Evolutionary conservation across 345 rosid species (phyloP).

Genomic region (Toxicodendron radicans): DNA sequence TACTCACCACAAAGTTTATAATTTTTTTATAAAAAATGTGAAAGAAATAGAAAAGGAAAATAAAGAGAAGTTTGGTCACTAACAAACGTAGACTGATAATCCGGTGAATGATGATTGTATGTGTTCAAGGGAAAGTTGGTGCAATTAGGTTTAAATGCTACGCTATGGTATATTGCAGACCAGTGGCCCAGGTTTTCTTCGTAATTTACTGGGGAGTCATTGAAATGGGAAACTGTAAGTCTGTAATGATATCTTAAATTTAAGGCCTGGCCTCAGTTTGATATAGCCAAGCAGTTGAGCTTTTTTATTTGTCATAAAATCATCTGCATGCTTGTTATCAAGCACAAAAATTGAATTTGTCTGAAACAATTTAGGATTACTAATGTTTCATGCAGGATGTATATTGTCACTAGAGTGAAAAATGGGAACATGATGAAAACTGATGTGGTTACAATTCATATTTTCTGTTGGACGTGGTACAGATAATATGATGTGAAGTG

Average conservation of each 20-base stretch:
- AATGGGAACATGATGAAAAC: not conserved
- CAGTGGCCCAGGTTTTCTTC: not conserved
- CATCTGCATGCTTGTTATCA: not conserved
- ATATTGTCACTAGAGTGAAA: not conserved
- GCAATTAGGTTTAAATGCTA: not conserved
- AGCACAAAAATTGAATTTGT: not conserved
- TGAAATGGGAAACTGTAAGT: not conserved
- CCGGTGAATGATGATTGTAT: not conserved
- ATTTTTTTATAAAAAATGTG: too few species aligned
- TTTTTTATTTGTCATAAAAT: not conserved
- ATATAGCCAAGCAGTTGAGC: conserved; percentile 6
- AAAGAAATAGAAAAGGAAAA: not conserved
- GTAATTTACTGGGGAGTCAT: not conserved
- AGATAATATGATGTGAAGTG: not conserved
- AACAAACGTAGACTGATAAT: not conserved
- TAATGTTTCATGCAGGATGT: not conserved
- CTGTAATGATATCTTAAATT: not conserved
- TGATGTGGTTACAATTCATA: not conserved
- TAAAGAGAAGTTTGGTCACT: not conserved
- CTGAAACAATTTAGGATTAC: not conserved
- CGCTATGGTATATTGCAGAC: not conserved
- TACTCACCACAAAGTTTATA: too few species aligned
- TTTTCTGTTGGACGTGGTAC: not conserved
- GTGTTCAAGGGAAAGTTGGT: not conserved
- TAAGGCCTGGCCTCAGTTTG: not conserved